Base-by-base conservation (phyloP, 2,329 filamentous ascomycete species). In the Monosporascus sp. region DNA sequence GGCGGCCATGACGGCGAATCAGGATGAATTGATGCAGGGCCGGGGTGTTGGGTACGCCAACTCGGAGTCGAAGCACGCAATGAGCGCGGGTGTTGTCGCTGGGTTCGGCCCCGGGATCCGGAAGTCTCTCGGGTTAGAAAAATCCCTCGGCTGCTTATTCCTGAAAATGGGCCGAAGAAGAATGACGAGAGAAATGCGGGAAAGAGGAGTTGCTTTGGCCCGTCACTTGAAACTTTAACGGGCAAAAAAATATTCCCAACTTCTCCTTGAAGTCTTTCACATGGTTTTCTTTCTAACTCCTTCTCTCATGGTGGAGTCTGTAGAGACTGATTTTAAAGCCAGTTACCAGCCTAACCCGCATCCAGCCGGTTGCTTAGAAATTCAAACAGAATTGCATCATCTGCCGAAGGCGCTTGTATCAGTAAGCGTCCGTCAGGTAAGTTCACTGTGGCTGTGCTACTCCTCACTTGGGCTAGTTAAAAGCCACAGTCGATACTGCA, bases 1-100 rank as follows among this genome's bases (percentile, higher is more conserved):
- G 51, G 52, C 53, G 52, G 52, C 50, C 58, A 62, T 58, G 54
- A 37, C 52, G 43, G 48, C 56, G 56, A 58, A 58, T 58, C 49
- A 54, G 54, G 52, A 43, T 49, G 22, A 53, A 47, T 24, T 44
- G 51, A 35, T 47, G 25, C 14, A 27, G 43, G 22, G 11, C 43
- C 15, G 18, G 47, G 35, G 43, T 46, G 43, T 18, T 27, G 6
- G 22, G 5, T 25, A 46, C 14, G 43, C n/a, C 43, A 22, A 46
- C 43, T 25, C 43, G 7, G 43, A 18, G 43, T 46, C 43, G 43
- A 46, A 46, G 24, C 43, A 46, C 43, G 43, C 43, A 46, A 46
- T 46, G n/a, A 35, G 31, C n/a, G 43, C 22, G 22, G 20, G 14
- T 46, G 43, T 22, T 46, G 43, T 31, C 6, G 25, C 43, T 31